These are phyloP conservation scores for Lactarius hatsudake DNA, from an alignment of 768 basidiomycete species.

Conservation along the genomic window DNA sequence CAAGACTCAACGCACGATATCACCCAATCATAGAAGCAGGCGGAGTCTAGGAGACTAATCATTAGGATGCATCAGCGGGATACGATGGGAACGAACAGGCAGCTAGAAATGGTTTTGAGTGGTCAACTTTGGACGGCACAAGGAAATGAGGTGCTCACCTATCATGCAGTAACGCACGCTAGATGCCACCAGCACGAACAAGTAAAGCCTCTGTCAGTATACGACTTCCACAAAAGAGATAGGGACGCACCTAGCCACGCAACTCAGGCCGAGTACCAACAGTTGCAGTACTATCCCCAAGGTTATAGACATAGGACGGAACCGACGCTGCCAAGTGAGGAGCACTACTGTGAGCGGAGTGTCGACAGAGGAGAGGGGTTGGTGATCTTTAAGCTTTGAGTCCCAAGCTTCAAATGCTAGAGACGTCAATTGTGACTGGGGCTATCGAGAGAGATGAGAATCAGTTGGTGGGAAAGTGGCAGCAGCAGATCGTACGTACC, in stretches of 20 bases:
- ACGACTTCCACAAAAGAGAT: not conserved
- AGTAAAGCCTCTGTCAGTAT: not conserved
- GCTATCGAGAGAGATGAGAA: not conserved
- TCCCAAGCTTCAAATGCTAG: not conserved
- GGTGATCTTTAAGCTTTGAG: not conserved
- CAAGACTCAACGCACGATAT: slow-evolving; percentile 20
- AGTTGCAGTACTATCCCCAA: not conserved
- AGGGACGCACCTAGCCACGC: not conserved
- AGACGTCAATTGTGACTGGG: not conserved
- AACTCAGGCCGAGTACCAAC: not conserved
- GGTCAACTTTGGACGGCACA: not conserved
- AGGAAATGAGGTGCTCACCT: not conserved
- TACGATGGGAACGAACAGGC: slow-evolving; percentile 3
- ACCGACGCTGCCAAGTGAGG: not conserved
- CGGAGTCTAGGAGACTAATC: slow-evolving; percentile 6
- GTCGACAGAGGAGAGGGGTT: not conserved
- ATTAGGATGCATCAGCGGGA: not conserved
- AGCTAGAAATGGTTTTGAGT: not conserved
- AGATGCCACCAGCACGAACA: not conserved
- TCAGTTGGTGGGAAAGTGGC: not conserved
- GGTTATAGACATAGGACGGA: not conserved
- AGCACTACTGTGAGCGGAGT: not conserved
- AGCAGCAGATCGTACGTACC: not conserved
- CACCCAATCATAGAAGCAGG: slow-evolving; percentile 27
- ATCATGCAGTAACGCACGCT: slow-evolving; percentile 19